phyloP scores from a whole-genome alignment of 2,329 filamentous ascomycete genomes.

The Talaromyces sp. region DNA sequence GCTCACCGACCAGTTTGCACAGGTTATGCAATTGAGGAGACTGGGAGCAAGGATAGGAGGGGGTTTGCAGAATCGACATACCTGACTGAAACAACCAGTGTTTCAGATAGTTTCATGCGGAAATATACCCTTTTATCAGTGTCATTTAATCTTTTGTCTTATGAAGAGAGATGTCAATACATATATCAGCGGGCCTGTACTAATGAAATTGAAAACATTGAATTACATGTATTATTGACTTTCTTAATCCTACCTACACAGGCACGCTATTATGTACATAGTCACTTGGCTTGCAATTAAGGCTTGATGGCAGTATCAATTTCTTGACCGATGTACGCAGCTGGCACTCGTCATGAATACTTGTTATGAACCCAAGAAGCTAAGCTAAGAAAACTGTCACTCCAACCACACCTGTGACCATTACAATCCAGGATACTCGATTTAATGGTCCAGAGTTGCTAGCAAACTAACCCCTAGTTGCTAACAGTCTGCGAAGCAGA shows the following conservation, averaged over 20 bases:
- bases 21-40: not conserved
- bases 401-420: not conserved
- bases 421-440: too few species aligned
- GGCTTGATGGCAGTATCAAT: not conserved
- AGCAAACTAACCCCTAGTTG: not conserved
- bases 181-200: not conserved
- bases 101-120: not conserved
- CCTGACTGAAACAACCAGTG: not conserved
- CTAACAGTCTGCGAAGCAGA: slow-evolving; percentile 4
- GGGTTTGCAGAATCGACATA: not conserved
- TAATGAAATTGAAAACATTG: not conserved
- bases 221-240: too few species aligned
- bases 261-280: not conserved
- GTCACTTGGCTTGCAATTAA: not conserved
- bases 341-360: not conserved
- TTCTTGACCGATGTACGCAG: not conserved
- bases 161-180: not conserved
- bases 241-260: not conserved
- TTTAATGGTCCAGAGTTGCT: not conserved
- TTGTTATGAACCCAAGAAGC: not conserved
- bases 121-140: not conserved
- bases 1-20: slow-evolving; percentile 1
- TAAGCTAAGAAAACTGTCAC: not conserved
- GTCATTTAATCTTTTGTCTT: not conserved
- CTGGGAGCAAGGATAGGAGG: not conserved